Base-by-base conservation (phyloP, 2,329 filamentous ascomycete species). In the Knufia petricola region DNA sequence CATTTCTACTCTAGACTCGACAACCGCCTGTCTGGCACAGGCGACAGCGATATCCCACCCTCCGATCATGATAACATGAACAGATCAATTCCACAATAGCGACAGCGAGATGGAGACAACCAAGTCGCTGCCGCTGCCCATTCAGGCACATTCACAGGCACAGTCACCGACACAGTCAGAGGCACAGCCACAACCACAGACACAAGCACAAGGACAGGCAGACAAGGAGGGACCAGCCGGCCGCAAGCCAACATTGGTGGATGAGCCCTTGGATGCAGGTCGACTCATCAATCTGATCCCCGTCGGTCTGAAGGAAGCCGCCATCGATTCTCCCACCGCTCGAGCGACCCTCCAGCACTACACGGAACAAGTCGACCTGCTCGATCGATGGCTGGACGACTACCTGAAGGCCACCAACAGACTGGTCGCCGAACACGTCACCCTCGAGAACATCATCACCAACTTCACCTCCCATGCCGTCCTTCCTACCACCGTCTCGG, bases 271-370 rank as follows among this genome's bases (percentile, higher is more conserved):
- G 10, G 52, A 68, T 47, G 63, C 66, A 47, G 69, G 68, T 60
- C 68, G 65, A 58, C 65, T 71, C 49, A 63, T 71, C 58, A 71
- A 67, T 58, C 66, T 71, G 49, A 65, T 71, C 50, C 87, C 92
- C 38, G 89, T 96, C 30, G 82, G 82, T 52, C 77, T 96, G 59
- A 92, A 90, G 69, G 92, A 98, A 76, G 92, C 92, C 44, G 85
- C 88, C 17, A 84, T 96, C 70, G 92, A 98, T 69, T 95, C 89
- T 32, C 92, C 92, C 21, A 94, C 89, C 30, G 96, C 96, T 66
- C 87, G 92, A 56, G 87, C 89, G 40, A 86, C 86, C 19, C 79
- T 87, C 36, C 71, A 84, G 40, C 87, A 95, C 69, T 95, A 95
- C 63, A 77, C 81, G 54, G 92, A 96, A 56, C 90, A 98, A 70